A percentile compares a stretch with the other conserved stretches of the same genome.
Evolutionary conservation across 768 basidiomycete species (phyloP).

Genomic region (Nevesoporus exiguus): DNA sequence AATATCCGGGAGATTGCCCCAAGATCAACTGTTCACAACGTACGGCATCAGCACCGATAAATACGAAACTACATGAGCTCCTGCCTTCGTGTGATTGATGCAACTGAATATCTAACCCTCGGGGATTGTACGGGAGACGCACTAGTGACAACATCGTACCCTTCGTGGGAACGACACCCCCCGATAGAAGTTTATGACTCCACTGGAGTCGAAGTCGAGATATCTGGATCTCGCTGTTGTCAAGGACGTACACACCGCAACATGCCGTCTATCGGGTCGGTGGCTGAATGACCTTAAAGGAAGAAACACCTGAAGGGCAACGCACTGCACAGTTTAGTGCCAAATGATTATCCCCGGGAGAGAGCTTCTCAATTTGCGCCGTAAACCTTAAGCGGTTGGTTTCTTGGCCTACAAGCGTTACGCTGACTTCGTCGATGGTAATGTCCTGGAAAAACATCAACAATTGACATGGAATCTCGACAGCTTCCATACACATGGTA

Average conservation of each 20-base stretch:
- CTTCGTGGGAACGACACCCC: slow-evolving; percentile 16
- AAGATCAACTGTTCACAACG: slow-evolving; percentile 53
- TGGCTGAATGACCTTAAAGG: not conserved
- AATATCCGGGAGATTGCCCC: slow-evolving; percentile 53
- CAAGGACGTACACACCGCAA: slow-evolving; percentile 64
- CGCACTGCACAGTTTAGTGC: slow-evolving; percentile 73
- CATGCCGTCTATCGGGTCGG: slow-evolving; percentile 49
- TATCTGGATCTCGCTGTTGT: slow-evolving; percentile 63
- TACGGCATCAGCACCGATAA: not conserved
- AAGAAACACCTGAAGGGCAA: slow-evolving; percentile 1
- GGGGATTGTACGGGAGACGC: slow-evolving; percentile 57
- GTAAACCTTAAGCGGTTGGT: slow-evolving; percentile 59
- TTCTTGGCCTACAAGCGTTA: slow-evolving; percentile 62
- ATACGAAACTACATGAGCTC: slow-evolving; percentile 15
- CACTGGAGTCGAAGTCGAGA: slow-evolving; percentile 67
- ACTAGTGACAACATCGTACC: slow-evolving; percentile 44
- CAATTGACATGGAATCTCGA: not conserved
- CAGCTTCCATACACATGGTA: slow-evolving; percentile 69
- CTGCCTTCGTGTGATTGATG: slow-evolving; percentile 47
- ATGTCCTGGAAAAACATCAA: slow-evolving; percentile 45
- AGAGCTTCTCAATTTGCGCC: slow-evolving; percentile 39
- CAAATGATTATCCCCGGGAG: slow-evolving; percentile 56
- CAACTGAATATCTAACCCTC: slow-evolving; percentile 61
- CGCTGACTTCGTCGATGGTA: slow-evolving; percentile 55
- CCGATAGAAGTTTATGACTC: slow-evolving; percentile 39